Percentiles rank a stretch among this genome's conserved stretches.
These are phyloP conservation scores for Diplodia mutila DNA, from an alignment of 2,329 filamentous ascomycete genomes.

Conservation along the genomic window DNA sequence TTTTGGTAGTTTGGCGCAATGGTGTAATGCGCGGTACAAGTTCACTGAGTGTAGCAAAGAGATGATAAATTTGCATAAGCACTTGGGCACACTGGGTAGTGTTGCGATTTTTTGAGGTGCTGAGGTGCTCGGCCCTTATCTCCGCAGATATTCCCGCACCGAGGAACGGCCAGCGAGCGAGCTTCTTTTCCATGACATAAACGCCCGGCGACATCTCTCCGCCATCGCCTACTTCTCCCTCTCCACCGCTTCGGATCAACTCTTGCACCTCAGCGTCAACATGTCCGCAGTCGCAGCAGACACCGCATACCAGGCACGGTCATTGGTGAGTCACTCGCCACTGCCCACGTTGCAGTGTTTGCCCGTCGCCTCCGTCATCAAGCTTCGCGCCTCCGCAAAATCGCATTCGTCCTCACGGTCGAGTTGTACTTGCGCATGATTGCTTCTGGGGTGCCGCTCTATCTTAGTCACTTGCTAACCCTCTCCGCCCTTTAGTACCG, in stretches of 20 bases:
- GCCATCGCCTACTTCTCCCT: constrained; percentile 6
- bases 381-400: not conserved
- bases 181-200: constrained; percentile 26
- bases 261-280: not conserved
- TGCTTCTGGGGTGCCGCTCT: not conserved
- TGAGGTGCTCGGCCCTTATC: not conserved
- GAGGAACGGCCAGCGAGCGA: constrained; percentile 15
- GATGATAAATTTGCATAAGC: not conserved
- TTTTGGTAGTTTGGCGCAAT: constrained; percentile 19
- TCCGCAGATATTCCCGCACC: constrained; percentile 15
- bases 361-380: constrained; percentile 6
- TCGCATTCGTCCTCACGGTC: not conserved
- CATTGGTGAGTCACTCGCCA: constrained; percentile 40
- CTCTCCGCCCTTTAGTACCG: constrained; percentile 68
- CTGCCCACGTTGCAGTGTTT: constrained; percentile 5
- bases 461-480: not conserved
- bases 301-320: constrained; percentile 45
- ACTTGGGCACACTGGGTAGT: too few relatives aligned
- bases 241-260: not conserved
- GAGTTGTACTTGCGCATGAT: not conserved
- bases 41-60: constrained; percentile 8
- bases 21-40: constrained; percentile 16
- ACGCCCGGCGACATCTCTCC: constrained; percentile 15
- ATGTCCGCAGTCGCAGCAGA: constrained; percentile 38
- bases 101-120: constrained; percentile 6